Percentiles rank a stretch among this genome's conserved stretches.
phyloP scores from a whole-genome alignment of 2,329 filamentous ascomycete genomes.

The Neurospora crassa region DNA sequence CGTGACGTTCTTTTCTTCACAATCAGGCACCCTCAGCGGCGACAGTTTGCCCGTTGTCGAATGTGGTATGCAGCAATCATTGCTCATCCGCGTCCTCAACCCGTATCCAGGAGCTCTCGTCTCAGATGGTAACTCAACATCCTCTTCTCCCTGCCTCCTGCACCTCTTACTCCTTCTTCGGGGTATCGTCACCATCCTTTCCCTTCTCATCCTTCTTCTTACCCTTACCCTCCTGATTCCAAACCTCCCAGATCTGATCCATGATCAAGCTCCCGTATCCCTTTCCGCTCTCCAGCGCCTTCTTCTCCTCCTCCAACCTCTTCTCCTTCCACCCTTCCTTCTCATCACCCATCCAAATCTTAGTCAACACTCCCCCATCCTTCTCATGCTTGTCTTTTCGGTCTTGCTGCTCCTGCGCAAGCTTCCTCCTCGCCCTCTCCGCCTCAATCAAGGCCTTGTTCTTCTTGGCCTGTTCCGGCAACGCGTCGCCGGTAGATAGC shows the following conservation, averaged over 20 bases:
- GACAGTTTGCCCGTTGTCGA: neutral
- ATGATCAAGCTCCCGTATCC: slow-evolving; percentile 47
- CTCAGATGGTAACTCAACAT: neutral
- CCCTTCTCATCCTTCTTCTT: slow-evolving; percentile 14
- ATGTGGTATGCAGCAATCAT: neutral
- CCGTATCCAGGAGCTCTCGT: neutral
- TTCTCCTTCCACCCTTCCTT: slow-evolving; percentile 43
- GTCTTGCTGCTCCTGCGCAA: slow-evolving; percentile 1
- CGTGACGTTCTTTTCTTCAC: neutral
- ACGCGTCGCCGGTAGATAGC: slow-evolving; percentile 28
- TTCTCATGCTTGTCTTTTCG: slow-evolving; percentile 6
- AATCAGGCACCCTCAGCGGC: neutral
- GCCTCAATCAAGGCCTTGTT: slow-evolving; percentile 17
- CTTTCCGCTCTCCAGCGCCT: slow-evolving; percentile 45
- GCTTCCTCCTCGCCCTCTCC: slow-evolving; percentile 12
- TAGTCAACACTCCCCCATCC: slow-evolving; percentile 26
- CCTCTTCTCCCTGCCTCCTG: neutral
- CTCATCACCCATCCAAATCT: slow-evolving; percentile 51
- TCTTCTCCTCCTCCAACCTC: slow-evolving; percentile 40
- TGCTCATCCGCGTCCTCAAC: neutral
- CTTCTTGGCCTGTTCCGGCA: slow-evolving; percentile 30
- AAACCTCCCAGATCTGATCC: slow-evolving; percentile 48
- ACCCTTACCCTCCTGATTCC: slow-evolving; percentile 16
- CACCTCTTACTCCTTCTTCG: slow-evolving; percentile 17
- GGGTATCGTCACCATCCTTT: slow-evolving; percentile 22